A percentile compares a stretch with the other conserved stretches of the same genome.
phyloP scores from a whole-genome alignment of 2,329 filamentous ascomycete species.

The Monilinia laxa region DNA sequence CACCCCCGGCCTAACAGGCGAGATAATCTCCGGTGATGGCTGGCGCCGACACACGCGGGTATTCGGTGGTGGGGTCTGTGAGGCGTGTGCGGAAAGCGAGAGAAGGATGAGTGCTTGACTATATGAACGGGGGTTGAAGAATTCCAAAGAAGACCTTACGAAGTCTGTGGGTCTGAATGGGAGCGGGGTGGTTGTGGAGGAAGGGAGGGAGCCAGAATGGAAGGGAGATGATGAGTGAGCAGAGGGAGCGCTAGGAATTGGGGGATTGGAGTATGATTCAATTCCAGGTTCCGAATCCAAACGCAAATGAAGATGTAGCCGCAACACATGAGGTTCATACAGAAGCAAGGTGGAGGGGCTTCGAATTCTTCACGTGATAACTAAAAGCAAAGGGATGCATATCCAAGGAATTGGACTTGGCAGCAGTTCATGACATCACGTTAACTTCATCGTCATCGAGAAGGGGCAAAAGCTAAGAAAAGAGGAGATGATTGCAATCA shows the following conservation, averaged over 20 bases:
- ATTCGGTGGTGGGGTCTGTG: slow-evolving; percentile 39
- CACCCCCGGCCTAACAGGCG: slow-evolving; percentile 27
- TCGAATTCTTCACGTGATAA: no score
- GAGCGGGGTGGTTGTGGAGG: background rate
- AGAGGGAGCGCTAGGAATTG: background rate
- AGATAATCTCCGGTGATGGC: slow-evolving; percentile 34
- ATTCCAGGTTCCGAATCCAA: background rate
- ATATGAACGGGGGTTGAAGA: slow-evolving; percentile 19
- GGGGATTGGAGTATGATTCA: no score
- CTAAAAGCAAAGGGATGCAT: background rate
- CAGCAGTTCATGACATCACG: background rate
- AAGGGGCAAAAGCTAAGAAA: background rate
- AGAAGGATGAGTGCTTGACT: slow-evolving; percentile 31
- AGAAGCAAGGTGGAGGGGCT: no score
- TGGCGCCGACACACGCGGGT: slow-evolving; percentile 39
- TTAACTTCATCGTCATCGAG: background rate
- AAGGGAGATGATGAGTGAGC: background rate
- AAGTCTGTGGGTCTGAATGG: background rate
- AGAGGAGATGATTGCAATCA: background rate
- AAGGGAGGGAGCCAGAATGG: background rate
- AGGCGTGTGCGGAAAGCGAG: slow-evolving; percentile 37
- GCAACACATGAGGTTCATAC: no score
- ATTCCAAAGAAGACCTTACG: background rate
- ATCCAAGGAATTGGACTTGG: background rate
- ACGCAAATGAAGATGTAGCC: background rate